These are phyloP conservation scores for Microsporum canis DNA, from an alignment of 2,329 filamentous ascomycete species.

Conservation along the genomic window DNA sequence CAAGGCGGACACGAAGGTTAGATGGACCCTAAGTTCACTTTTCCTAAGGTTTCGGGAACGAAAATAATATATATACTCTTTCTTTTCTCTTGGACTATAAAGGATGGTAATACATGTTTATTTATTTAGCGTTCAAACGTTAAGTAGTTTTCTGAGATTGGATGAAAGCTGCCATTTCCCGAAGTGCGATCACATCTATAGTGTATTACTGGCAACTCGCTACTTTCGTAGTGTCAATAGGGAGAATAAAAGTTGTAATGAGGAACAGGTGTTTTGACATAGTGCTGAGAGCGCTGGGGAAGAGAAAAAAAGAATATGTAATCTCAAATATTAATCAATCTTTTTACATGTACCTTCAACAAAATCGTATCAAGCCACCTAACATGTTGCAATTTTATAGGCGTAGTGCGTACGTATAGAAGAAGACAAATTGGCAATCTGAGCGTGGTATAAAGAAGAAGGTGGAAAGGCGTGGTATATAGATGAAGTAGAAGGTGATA, in stretches of 20 bases:
- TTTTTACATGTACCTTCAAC: not conserved
- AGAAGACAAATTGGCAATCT: not conserved
- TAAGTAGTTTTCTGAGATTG: too few species aligned
- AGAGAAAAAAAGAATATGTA: not conserved
- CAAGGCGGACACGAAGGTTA: not conserved
- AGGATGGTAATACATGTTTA: too few species aligned
- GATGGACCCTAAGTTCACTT: not conserved
- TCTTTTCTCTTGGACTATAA: too few species aligned
- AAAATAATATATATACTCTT: not conserved
- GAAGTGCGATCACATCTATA: too few species aligned
- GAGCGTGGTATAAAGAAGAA: not conserved
- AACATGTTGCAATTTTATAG: conserved; percentile 1
- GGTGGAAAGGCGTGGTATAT: conserved; percentile 5
- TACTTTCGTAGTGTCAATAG: too few species aligned
- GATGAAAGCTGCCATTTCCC: too few species aligned
- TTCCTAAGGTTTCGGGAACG: not conserved
- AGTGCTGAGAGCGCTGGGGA: not conserved
- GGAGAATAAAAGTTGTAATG: too few species aligned
- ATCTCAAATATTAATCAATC: not conserved
- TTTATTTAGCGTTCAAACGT: too few species aligned
- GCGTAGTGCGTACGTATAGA: not conserved
- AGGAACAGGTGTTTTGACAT: not conserved
- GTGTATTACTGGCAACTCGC: too few species aligned
- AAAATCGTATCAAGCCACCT: not conserved
- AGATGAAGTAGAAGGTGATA: not conserved